Base-by-base conservation (phyloP, 805 yeast genomes). In the Metschnikowia hibisci region DNA sequence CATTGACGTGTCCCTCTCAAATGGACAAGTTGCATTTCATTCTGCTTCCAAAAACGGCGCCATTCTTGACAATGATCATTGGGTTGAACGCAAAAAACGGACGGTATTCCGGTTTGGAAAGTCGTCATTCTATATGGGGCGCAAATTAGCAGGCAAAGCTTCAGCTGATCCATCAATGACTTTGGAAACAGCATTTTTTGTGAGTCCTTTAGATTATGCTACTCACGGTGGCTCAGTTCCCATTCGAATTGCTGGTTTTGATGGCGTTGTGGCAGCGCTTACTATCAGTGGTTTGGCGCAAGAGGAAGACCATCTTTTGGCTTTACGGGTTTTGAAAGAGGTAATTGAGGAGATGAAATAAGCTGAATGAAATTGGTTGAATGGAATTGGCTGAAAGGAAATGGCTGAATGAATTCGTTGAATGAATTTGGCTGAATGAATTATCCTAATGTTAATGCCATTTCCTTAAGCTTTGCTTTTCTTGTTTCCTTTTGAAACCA, bases 221-320 rank as follows among this genome's bases (percentile, higher is more conserved):
- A 58, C 67, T 25, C 80, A 76, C 50, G 84, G 84, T 18, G 84
- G 84, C 42, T 71, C 76, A 27, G 69, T 78, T 39, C 82, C 82
- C 9, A 60, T 78, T 26, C 66, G 66, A 45, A 50, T 74, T 14
- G 55, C 57, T 16, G 61, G 62, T 22, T 56, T 61, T 33, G 71
- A 62, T 38, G 53, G 57, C 12, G 62, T 73, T 11, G 56, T 74
- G 15, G 84, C 76, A 7, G 69, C 77, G 1, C 60, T 79, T 34
- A 76, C 82, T 3, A 64, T 78, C 33, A 76, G 81, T 57, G 84
- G 84, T 0, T 66, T 79, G 56, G 69, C 73, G 14, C 81, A 78
- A 49, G 69, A 70, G 26, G 71, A 78, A 47, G 84, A 79, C 53
- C 82, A 79, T 53, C 58, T 65, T 45, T 58, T 78, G 34, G 80